These are phyloP conservation scores for Penstemon newberryi DNA, from an alignment of 257 asterid genomes.

Conservation along the genomic window DNA sequence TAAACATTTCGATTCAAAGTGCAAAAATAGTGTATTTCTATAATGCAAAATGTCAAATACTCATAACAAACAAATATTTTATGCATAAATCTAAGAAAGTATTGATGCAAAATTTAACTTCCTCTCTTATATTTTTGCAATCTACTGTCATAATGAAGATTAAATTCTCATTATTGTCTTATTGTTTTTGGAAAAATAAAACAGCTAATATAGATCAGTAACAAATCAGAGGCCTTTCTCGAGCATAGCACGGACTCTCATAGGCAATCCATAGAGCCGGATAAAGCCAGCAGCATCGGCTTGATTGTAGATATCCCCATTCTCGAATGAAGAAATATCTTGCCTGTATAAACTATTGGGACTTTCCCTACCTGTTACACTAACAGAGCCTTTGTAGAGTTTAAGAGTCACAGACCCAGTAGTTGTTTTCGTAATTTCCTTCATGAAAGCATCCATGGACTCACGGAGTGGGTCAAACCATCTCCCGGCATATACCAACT, in stretches of 20 bases:
- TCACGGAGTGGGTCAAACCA: slow-evolving; percentile 96
- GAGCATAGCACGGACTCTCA: slow-evolving; percentile 80
- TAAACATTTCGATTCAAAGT: too few species aligned
- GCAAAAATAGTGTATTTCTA: too few species aligned
- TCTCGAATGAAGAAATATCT: slow-evolving; percentile 92
- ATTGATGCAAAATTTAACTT: too few species aligned
- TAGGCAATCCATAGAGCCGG: slow-evolving; percentile 81
- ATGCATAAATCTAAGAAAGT: too few species aligned
- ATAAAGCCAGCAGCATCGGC: slow-evolving; percentile 97
- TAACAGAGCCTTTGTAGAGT: slow-evolving; percentile 78
- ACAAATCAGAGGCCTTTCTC: slow-evolving; percentile 53
- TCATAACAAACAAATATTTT: too few species aligned
- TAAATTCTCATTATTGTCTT: too few species aligned
- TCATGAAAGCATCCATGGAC: slow-evolving; percentile 91
- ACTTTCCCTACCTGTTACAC: slow-evolving; percentile 66
- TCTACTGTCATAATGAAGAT: too few species aligned
- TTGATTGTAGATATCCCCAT: slow-evolving; percentile 80
- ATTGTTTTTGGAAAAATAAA: not conserved
- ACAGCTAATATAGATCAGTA: not conserved
- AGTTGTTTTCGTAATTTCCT: slow-evolving; percentile 77
- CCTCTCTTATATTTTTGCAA: too few species aligned
- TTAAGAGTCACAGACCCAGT: slow-evolving; percentile 80
- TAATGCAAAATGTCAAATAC: too few species aligned
- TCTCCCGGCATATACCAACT: slow-evolving; percentile 82
- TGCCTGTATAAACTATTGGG: slow-evolving; percentile 76